Evolutionary conservation across 176 grass and related monocot species (phyloP).

Genomic region (Echinochloa phyllopogon): DNA sequence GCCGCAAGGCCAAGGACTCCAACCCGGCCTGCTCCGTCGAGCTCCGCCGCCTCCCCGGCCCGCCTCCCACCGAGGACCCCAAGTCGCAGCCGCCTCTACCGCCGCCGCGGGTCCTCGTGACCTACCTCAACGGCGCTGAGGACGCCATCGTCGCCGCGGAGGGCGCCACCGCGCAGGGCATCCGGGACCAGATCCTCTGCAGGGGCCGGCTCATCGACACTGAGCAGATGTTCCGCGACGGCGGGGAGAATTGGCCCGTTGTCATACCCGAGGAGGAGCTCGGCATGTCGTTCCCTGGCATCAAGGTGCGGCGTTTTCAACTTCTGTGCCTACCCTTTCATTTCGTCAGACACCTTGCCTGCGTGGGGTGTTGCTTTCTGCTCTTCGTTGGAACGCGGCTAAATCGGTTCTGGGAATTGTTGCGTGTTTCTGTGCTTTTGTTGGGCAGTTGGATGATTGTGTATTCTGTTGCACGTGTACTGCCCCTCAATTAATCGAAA

Average conservation of each 20-base stretch:
- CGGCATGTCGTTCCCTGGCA: conserved; percentile 71
- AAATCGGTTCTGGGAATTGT: background rate
- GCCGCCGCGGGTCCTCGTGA: conserved; percentile 70
- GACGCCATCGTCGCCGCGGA: conserved; percentile 69
- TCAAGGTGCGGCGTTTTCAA: conserved; percentile 53
- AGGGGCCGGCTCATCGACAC: conserved; percentile 79
- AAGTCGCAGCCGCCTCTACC: conserved; percentile 11
- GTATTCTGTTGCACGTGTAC: background rate
- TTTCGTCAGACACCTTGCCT: conserved; percentile 49
- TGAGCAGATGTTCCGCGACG: conserved; percentile 89
- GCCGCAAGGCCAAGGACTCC: conserved; percentile 93
- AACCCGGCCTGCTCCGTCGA: conserved; percentile 94
- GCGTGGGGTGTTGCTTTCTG: background rate
- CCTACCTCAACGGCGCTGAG: conserved; percentile 79
- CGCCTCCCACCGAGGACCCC: background rate
- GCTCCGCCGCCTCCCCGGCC: conserved; percentile 73
- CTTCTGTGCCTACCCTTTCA: background rate
- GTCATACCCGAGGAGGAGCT: conserved; percentile 87
- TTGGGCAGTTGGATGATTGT: background rate
- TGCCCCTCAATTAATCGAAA: background rate
- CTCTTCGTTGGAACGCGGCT: background rate
- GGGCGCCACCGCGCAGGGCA: conserved; percentile 68
- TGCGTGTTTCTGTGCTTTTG: background rate
- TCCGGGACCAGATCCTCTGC: conserved; percentile 80
- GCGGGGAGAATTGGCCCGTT: conserved; percentile 82